These are phyloP conservation scores for Cardamine resedifolia DNA, from an alignment of 345 rosid genomes.

Conservation along the genomic window DNA sequence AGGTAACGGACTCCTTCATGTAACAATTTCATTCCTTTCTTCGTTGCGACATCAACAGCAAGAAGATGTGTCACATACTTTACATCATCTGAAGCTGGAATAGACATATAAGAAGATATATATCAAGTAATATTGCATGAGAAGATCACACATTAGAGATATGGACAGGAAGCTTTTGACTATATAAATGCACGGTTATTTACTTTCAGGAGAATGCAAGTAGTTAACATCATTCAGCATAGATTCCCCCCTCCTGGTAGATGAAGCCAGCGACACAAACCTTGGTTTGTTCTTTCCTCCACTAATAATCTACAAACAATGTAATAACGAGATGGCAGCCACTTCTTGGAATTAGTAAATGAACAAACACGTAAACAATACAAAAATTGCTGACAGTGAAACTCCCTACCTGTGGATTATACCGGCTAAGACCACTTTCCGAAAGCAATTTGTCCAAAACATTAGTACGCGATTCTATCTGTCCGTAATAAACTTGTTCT, in stretches of 20 bases:
- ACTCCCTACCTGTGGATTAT: slow-evolving; percentile 80
- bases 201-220: slow-evolving; percentile 88
- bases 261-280: slow-evolving; percentile 67
- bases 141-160: slow-evolving; percentile 24
- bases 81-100: slow-evolving; percentile 77
- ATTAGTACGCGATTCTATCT: slow-evolving; percentile 78
- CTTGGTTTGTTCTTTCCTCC: slow-evolving; percentile 65
- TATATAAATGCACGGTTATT: slow-evolving; percentile 37
- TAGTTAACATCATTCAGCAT: slow-evolving; percentile 65
- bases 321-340: slow-evolving; percentile 23
- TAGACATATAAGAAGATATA: slow-evolving; percentile 29
- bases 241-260: slow-evolving; percentile 55
- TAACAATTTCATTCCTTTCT: slow-evolving; percentile 78
- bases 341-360: slow-evolving; percentile 16
- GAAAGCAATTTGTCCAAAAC: slow-evolving; percentile 82
- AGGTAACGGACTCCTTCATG: slow-evolving; percentile 85
- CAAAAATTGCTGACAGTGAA: slow-evolving; percentile 13
- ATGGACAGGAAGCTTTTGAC: slow-evolving; percentile 18
- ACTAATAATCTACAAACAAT: slow-evolving; percentile 58
- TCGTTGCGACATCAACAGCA: slow-evolving; percentile 69
- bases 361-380: slow-evolving; percentile 8
- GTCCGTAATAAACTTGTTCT: slow-evolving; percentile 94
- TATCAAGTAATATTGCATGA: slow-evolving; percentile 22
- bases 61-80: slow-evolving; percentile 98
- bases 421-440: slow-evolving; percentile 86